Evolutionary conservation across 257 asterid species (phyloP), one percentile per base, ranked within the genome.

Genomic region (Gynochthodes officinalis): DNA sequence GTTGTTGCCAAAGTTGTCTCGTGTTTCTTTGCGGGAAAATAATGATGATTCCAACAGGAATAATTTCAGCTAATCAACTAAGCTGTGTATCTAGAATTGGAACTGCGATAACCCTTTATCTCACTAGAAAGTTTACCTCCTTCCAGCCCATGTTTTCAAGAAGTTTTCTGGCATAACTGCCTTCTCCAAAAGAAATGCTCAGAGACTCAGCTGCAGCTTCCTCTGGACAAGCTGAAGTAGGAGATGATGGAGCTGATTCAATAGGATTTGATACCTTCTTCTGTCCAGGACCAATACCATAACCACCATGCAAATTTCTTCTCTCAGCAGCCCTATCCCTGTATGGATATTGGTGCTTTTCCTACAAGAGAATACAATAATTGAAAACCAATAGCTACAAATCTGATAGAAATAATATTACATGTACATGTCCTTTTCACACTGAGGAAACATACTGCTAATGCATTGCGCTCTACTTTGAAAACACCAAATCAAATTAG

Each of bases 241-340:
- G 86, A 57, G 89, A 76, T 64, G 84, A 79, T n/a, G 93, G 86
- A 50, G 46, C 72, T 53, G 82, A 84, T 69, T 84, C 87, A 67
- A 62, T 72, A 60, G 65, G 70, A n/a, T 28, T 39, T 40, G 62
- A n/a, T 57, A 82, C 77, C 66, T 70, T 79, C 83, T 94, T 94
- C 78, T 94, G 98, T 52, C 97, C 99, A 7, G 95, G 98, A 33
- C 99, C 99, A 49, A 91, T 79, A 48, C 99, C 98, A 77, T 88
- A 89, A 73, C 98, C 89, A 42, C 97, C 96, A 54, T 91, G 97
- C 76, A 94, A 78, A 71, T 90, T 89, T 81, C 98, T 86, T 75
- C 98, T 89, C 89, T 94, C 99, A 46, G 98, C 97, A 76, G 99
- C 99, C 82, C 97, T 88, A 72, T 94, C 99, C 74, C 99, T 89